phyloP scores from a whole-genome alignment of 108 stramenopile genomes.

The Fragilariopsis cylindrus region DNA sequence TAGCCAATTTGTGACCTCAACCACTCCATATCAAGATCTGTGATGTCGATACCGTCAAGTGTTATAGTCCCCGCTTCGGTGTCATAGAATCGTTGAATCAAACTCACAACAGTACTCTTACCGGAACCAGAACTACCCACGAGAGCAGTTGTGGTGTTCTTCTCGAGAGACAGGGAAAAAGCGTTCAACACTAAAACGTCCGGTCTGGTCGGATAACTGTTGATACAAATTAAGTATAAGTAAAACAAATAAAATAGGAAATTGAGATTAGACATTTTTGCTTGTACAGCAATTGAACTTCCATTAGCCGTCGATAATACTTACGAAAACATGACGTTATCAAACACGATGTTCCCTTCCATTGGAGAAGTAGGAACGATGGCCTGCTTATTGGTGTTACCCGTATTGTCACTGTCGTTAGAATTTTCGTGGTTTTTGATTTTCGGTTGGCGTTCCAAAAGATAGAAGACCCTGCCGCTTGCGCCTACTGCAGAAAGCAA shows the following conservation, averaged over 20 bases:
- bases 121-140: slow-evolving; percentile 24
- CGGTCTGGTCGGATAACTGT: not conserved
- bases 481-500: slow-evolving; percentile 72
- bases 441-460: slow-evolving; percentile 60
- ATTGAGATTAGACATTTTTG: no score
- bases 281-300: slow-evolving; percentile 29
- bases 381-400: no score
- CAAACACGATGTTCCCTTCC: no score
- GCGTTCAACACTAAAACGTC: not conserved
- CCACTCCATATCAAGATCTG: slow-evolving; percentile 63
- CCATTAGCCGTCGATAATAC: slow-evolving; percentile 1
- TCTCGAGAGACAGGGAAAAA: not conserved
- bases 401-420: not conserved
- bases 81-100: slow-evolving; percentile 69
- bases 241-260: not conserved
- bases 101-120: slow-evolving; percentile 37
- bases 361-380: no score
- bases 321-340: no score
- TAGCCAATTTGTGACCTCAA: slow-evolving; percentile 49
- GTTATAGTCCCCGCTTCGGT: slow-evolving; percentile 51
- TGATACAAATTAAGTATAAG: slow-evolving; percentile 39
- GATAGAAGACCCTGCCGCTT: slow-evolving; percentile 55
- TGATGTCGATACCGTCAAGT: slow-evolving; percentile 73
- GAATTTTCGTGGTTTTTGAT: slow-evolving; percentile 25
- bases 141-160: not conserved